These are phyloP conservation scores for Hanseniaspora clermontiae DNA, from an alignment of 805 yeast species.

Conservation along the genomic window DNA sequence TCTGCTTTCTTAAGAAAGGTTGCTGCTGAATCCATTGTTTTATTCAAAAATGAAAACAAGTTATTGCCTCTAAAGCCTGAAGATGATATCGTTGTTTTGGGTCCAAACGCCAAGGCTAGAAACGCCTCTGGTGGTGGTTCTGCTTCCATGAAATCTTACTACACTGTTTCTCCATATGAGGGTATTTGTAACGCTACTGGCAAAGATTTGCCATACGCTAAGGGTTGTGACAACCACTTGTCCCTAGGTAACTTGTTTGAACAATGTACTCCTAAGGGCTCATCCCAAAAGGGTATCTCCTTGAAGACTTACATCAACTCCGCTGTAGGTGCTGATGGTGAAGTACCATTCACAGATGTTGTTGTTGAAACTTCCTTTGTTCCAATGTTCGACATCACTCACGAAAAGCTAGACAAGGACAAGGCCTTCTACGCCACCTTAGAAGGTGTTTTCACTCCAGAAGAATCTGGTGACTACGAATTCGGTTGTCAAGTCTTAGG, in stretches of 20 bases:
- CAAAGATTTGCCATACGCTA: conserved; percentile 22
- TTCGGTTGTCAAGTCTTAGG: conserved; percentile 44
- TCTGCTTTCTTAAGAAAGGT: conserved; percentile 32
- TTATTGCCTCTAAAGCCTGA: conserved; percentile 37
- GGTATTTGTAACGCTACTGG: conserved; percentile 30
- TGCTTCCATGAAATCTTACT: conserved; percentile 39
- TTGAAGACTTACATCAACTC: conserved; percentile 23
- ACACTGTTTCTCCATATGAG: conserved; percentile 37
- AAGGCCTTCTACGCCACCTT: conserved; percentile 33
- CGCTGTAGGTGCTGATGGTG: conserved; percentile 13
- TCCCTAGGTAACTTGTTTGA: conserved; percentile 28
- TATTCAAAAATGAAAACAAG: conserved; percentile 40
- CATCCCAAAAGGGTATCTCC: conserved; percentile 21
- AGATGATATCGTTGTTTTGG: conserved; percentile 40
- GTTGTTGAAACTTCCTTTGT: conserved; percentile 17
- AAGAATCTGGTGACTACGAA: conserved; percentile 36
- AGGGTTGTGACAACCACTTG: conserved; percentile 30
- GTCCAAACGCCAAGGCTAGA: conserved; percentile 41
- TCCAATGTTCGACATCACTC: conserved; percentile 25
- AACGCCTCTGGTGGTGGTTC: conserved; percentile 54
- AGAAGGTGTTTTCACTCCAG: conserved; percentile 36
- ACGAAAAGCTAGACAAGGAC: conserved; percentile 18
- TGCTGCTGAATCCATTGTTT: conserved; percentile 42
- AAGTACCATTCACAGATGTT: conserved; percentile 24
- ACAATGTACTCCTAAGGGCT: conserved; percentile 15